phyloP scores from a whole-genome alignment of 1,284 basidiomycete genomes.

The Malassezia vespertilionis region DNA sequence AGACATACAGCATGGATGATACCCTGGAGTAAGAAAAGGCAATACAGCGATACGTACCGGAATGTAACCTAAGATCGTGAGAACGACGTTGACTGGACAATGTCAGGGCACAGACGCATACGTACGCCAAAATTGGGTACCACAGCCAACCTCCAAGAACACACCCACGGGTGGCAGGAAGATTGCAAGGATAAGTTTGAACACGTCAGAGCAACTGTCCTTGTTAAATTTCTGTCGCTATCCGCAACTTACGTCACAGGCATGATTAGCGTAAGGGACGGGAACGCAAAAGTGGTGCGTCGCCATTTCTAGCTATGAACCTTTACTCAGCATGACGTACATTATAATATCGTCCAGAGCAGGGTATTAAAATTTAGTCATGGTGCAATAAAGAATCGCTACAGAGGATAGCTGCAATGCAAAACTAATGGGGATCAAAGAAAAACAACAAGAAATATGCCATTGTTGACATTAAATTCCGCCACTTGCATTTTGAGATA shows the following conservation, averaged over 20 bases:
- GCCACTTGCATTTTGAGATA: constrained; percentile 23
- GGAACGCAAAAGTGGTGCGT: too few species aligned
- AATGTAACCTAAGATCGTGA: constrained; percentile 15
- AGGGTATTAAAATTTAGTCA: too few species aligned
- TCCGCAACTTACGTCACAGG: constrained; percentile 9
- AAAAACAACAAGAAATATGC: too few species aligned
- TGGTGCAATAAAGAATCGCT: too few species aligned
- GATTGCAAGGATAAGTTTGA: constrained; percentile 24
- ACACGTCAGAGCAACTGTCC: constrained; percentile 14
- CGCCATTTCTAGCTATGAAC: too few species aligned
- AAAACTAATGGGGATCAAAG: too few species aligned
- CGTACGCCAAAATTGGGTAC: constrained; percentile 18
- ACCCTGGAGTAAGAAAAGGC: constrained; percentile 4
- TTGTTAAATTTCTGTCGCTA: not conserved
- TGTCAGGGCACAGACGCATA: not conserved
- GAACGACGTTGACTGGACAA: constrained; percentile 11
- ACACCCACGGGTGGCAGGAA: constrained; percentile 29
- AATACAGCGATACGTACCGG: constrained; percentile 9
- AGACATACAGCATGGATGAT: constrained; percentile 18
- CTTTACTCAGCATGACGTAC: too few species aligned
- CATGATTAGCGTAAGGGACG: constrained; percentile 6
- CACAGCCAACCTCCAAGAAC: constrained; percentile 27
- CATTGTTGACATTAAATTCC: too few species aligned
- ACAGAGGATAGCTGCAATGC: too few species aligned
- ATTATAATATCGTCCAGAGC: too few species aligned